A percentile compares a stretch with the other conserved stretches of the same genome.
Conservation (phyloP, 2,329 filamentous ascomycete species). For the Trichoderma gracile region DNA sequence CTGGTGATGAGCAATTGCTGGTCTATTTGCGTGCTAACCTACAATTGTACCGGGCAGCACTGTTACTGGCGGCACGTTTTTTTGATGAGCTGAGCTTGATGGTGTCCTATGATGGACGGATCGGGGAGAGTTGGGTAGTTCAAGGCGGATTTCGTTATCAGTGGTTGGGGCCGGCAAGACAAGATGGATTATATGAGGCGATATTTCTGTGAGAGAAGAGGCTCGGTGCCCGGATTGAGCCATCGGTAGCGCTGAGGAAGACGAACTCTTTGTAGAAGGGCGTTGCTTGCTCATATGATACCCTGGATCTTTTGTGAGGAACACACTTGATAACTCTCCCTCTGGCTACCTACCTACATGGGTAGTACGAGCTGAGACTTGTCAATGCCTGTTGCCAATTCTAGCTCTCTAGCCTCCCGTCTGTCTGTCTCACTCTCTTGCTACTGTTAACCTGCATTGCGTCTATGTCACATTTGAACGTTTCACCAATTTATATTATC, state of each 20-base stretch:
- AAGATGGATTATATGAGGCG: neutral
- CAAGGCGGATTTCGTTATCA: neutral
- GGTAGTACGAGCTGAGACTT: too few species aligned
- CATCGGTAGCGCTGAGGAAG: neutral
- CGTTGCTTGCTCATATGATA: neutral
- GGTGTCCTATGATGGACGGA: neutral
- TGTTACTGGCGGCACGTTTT: neutral
- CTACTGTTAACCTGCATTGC: too few species aligned
- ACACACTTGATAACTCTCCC: too few species aligned
- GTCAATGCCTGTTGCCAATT: too few species aligned
- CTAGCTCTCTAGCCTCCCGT: too few species aligned
- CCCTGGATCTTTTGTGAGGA: too few species aligned
- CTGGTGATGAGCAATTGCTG: neutral
- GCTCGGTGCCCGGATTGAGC: conserved; percentile 12
- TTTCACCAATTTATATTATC: neutral
- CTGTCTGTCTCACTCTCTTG: too few species aligned
- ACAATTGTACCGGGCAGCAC: neutral
- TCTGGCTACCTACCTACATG: too few species aligned
- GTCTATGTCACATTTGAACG: too few species aligned
- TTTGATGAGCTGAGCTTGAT: neutral
- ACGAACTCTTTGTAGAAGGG: too few species aligned
- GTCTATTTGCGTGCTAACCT: neutral
- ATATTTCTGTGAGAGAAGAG: neutral
- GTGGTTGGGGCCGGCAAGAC: neutral
- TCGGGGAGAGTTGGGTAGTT: too few species aligned